Base-by-base conservation (phyloP, 2,329 filamentous ascomycete species). In the Escovopsis weberi region DNA sequence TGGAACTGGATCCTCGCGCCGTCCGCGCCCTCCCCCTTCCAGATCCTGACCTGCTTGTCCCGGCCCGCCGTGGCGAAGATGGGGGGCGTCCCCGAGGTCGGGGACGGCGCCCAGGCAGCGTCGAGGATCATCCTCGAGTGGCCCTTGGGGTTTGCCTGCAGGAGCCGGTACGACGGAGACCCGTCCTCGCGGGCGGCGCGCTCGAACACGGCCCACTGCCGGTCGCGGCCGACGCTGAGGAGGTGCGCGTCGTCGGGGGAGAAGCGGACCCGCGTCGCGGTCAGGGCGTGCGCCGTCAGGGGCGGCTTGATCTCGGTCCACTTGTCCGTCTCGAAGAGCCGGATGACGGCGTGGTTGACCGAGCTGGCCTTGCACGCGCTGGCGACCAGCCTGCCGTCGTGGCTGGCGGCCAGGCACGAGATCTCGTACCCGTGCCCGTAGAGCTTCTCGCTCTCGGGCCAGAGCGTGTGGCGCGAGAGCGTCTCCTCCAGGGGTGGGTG, bases 401-500 rank as follows among this genome's bases (percentile, higher is more conserved):
- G 75, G 54, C 78, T 86, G 7, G 81, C 74, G 10, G 88, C 84
- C 12, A 94, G 75, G 33, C 85, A 83, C 2, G 86, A 94, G 40
- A 98, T 89, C 61, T 98, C 91, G 63, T 95, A 95, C 28, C 91
- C 91, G 62, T 98, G 91, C 2, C 91, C 91, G 62, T 98, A 98
- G 1, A 98, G 74, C 65, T 98, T 98, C 61, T 98, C 91, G 6
- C 78, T 78, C 58, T 98, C 91, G 3, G 91, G 91, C 87, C 88
- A 98, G 30, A 98, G 76, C 0, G 91, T 94, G 59, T 93, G 80
- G 8, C 88, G 79, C 23, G 87, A 82, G 2, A 98, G 75, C 43
- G 85, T 81, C 59, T 96, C 91, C 61, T 98, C 91, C 33, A 86
- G 72, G 0, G 91, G 89, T 10, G 91, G 88, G 49, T 83, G 78